Conservation (phyloP, 352 stramenopile genomes). For the Globisporangium megalacanthum region DNA sequence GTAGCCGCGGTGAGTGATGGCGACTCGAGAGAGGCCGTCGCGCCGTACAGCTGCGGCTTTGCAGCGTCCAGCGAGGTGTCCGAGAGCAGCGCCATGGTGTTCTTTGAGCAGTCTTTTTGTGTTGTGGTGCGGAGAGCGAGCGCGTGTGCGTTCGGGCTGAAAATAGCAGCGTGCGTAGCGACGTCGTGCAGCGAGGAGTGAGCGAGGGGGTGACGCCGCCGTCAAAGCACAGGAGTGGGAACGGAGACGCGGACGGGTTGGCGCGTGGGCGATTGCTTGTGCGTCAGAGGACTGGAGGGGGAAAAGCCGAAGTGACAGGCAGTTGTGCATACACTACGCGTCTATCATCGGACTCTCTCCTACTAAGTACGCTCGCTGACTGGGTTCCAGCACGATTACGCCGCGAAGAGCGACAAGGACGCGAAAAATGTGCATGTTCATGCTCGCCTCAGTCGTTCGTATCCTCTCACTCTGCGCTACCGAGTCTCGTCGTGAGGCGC, state of each 20-base stretch:
- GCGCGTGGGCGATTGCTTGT: background rate
- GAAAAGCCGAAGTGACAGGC: background rate
- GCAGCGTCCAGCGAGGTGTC: background rate
- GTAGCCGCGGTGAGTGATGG: background rate
- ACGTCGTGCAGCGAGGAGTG: too few relatives aligned
- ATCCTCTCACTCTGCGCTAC: too few relatives aligned
- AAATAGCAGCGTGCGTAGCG: background rate
- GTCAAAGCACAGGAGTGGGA: background rate
- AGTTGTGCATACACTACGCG: background rate
- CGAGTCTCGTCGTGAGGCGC: background rate
- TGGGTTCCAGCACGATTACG: too few relatives aligned
- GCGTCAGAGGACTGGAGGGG: background rate
- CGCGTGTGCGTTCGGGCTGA: background rate
- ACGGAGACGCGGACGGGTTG: background rate
- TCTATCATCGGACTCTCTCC: too few relatives aligned
- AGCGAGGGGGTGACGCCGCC: too few relatives aligned
- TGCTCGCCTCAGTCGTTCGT: too few relatives aligned
- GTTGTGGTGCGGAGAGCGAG: background rate
- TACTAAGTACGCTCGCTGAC: too few relatives aligned
- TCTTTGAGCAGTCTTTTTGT: slow-evolving; percentile 1
- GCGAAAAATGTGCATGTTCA: too few relatives aligned
- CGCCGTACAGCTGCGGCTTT: slow-evolving; percentile 8
- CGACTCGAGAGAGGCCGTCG: background rate
- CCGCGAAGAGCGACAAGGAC: too few relatives aligned
- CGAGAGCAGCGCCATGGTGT: slow-evolving; percentile 9